Base-by-base conservation (phyloP, 2,329 filamentous ascomycete species). In the Corynespora cassiicola region DNA sequence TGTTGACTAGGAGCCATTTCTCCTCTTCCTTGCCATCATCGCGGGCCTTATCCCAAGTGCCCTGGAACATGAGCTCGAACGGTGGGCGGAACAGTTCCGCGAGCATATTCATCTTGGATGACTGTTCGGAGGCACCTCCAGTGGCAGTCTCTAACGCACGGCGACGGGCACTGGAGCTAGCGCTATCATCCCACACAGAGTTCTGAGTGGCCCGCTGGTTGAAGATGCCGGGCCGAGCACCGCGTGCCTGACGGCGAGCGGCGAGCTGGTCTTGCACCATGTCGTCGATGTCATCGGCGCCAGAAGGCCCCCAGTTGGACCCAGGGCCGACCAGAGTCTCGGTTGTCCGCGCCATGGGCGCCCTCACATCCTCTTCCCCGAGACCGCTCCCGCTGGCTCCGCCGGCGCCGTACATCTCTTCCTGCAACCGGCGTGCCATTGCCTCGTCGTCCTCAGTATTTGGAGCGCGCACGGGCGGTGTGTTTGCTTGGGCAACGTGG, bases 1-100 rank as follows among this genome's bases (percentile, higher is more conserved):
- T 84, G 65, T 99, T 97, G 47, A 96, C 90, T 54, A 99, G 71
- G 31, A 99, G 81, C 94, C 94, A 99, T 68, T 95, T 96, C 75
- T 90, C 85, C 18, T 85, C 79, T 29, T 90, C 87, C 65, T 94
- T 95, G 44, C 92, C 94, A 55, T 90, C 78, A 11, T 91, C 82
- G 36, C 94, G 83, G 10, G 90, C 94, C 41, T 86, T 80, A 50
- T 96, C 89, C 85, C 89, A 96, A n/a, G 82, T 74, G 20, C 89
- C 69, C 21, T 82, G 81, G 15, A 82, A 84, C 75, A 99, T 96
- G 27, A 99, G 73, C 23, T 96, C 90, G 66, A 91, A 94, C 0
- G 94, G 94, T 2, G 94, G 94, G 24, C 91, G 82, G 70, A 95
- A 99, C 46, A 99, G 81, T 63, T 97, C 89, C 23, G 92, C 90